Evolutionary conservation across 768 basidiomycete species (phyloP), one percentile per base, ranked within the genome.

Genomic region (Amanita subjunquillea): DNA sequence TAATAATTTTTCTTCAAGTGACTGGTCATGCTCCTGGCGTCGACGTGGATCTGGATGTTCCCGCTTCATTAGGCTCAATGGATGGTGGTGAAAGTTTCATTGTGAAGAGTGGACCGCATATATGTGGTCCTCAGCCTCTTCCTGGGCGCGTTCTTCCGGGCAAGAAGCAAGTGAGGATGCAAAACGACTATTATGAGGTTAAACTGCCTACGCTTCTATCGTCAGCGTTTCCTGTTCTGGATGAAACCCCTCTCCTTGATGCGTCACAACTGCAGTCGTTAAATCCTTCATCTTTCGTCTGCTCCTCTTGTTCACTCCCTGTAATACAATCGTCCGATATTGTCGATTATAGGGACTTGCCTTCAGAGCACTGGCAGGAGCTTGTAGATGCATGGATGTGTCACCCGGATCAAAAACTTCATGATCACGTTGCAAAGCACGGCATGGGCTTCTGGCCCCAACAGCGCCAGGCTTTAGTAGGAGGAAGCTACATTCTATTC

Each of bases 321-420:
- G 68, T 95, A 32, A 76, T 94, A 37, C 75, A 84, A 36, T 68
- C 75, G 0, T 66, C 78, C 4, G 69, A 67, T 39, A 63, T 80
- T 17, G 56, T 54, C 23, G 70, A 67, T 42, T 98, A 88, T 65
- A 79, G 83, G 37, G 93, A 96, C 62, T 72, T 98, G 10, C 95
- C 95, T 3, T 93, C 90, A 3, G 94, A 97, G 63, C 87, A 98
- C 60, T 98, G 95, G 95, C 86, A 91, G 56, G 95, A 98, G 65
- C 82, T 98, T 13, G 81, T 98, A 17, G 95, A 97, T 56, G 87
- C 93, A 6, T 98, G 95, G 95, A 92, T 98, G 87, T 98, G 95
- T 60, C 95, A 97, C 66, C 66, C 82, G 7, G 92, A 96, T 61
- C 92, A 95, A 69, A 82, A 79, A 40, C 71, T 97, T 46, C 79